phyloP scores from a whole-genome alignment of 768 basidiomycete species.

The Leccinum pellstonianum region DNA sequence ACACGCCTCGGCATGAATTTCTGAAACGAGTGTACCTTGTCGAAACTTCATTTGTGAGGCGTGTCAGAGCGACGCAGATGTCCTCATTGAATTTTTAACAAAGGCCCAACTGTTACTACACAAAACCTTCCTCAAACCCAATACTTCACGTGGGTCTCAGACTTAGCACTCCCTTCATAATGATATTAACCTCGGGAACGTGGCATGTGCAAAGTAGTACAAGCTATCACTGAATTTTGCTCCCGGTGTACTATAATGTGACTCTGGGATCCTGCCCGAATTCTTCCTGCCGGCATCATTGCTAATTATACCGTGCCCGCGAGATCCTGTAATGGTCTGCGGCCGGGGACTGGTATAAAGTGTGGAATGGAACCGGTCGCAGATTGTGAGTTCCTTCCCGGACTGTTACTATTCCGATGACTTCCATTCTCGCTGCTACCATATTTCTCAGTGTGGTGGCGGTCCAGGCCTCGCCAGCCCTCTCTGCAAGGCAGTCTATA shows the following conservation, averaged over 20 bases:
- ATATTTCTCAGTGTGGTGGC: constrained; percentile 14
- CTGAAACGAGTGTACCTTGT: too few species aligned
- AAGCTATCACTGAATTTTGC: too few species aligned
- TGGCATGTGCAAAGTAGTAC: too few species aligned
- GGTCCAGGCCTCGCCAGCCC: constrained; percentile 25
- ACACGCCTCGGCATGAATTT: too few species aligned
- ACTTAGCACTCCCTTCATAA: too few species aligned
- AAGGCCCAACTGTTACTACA: too few species aligned
- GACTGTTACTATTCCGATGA: constrained; percentile 12
- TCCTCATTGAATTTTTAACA: too few species aligned
- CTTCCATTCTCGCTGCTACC: constrained; percentile 14
- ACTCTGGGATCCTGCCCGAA: not conserved
- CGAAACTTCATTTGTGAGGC: too few species aligned
- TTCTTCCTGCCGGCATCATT: not conserved
- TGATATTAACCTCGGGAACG: too few species aligned
- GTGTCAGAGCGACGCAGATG: too few species aligned
- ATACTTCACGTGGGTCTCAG: too few species aligned
- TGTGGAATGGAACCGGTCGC: not conserved
- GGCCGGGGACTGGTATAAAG: not conserved
- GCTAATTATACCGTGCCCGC: not conserved
- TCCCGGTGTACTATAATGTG: not conserved
- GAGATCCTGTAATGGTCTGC: not conserved
- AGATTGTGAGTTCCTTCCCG: not conserved
- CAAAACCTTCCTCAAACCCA: too few species aligned
- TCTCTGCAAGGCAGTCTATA: constrained; percentile 37